Evolutionary conservation across 2,329 filamentous ascomycete genomes (phyloP).

Genomic region (Fusarium musae): DNA sequence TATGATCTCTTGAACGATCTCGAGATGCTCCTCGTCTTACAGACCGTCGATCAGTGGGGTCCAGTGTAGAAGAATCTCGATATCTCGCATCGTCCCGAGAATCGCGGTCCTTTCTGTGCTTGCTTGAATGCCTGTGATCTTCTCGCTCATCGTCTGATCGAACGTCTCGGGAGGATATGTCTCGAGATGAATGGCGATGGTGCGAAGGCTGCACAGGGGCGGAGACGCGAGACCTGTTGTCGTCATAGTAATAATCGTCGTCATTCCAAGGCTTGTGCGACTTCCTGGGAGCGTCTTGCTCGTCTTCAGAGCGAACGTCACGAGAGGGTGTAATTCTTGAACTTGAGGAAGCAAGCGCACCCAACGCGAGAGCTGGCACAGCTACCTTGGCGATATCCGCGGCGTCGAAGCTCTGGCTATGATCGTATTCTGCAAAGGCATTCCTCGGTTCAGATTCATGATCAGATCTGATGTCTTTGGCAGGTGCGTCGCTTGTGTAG

Average conservation of each 20-base stretch:
- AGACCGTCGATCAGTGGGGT: slow-evolving; percentile 25
- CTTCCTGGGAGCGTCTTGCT: slow-evolving; percentile 11
- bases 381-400: slow-evolving; percentile 28
- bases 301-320: slow-evolving; percentile 33
- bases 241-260: slow-evolving; percentile 28
- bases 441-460: slow-evolving; percentile 22
- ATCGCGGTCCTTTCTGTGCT: slow-evolving; percentile 31
- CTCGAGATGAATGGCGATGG: slow-evolving; percentile 30
- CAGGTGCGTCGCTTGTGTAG: slow-evolving; percentile 37
- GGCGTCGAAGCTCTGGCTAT: slow-evolving; percentile 13
- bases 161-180: slow-evolving; percentile 30
- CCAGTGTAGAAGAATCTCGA: slow-evolving; percentile 19
- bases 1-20: slow-evolving; percentile 24
- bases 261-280: slow-evolving; percentile 26
- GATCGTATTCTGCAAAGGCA: slow-evolving; percentile 16
- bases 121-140: slow-evolving; percentile 25
- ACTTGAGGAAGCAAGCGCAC: slow-evolving; percentile 29
- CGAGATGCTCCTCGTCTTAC: slow-evolving; percentile 27
- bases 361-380: slow-evolving; percentile 35
- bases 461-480: slow-evolving; percentile 26
- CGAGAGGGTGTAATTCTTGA: slow-evolving; percentile 23
- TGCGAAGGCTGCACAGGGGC: slow-evolving; percentile 25
- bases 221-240: slow-evolving; percentile 31
- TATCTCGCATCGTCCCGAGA: slow-evolving; percentile 23
- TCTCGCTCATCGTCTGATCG: slow-evolving; percentile 37